Base-by-base conservation (phyloP, 805 yeast genomes). In the Zygosaccharomyces bisporus region DNA sequence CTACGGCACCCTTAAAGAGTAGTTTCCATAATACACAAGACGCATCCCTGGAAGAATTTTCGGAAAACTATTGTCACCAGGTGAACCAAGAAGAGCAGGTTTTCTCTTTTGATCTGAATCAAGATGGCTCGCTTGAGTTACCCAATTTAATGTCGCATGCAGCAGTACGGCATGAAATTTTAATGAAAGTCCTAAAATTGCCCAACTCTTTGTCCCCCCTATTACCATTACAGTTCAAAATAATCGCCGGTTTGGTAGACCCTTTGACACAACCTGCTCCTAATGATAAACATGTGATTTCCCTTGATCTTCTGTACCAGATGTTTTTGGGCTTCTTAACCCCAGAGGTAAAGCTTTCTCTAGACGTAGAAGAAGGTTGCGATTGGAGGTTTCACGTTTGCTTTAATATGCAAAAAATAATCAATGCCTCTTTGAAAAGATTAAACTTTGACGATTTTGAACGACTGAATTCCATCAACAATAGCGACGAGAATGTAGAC, bases 211-310 rank as follows among this genome's bases (percentile, higher is more conserved):
- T 47, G 7, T 44, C 55, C 2, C 63, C 65, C 14, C 41, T 59
- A 13, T 31, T 60, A 20, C 17, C 41, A 13, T 33, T 45, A 8
- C 62, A 57, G 40, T 62, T 60, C 40, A 47, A 50, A 4, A 51
- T 64, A 0, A 41, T 76, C 2, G 60, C 74, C 2, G 56, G 69
- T 0, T 51, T 77, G 38, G 68, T 70, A 6, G 90, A 84, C 58
- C 87, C 89, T 2, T 68, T 74, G 53, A 80, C 89, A 1, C 87
- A 82, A 53, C 89, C 93, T 0, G 72, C 74, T 20, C 85, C 81
- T 32, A 72, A 71, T 18, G 83, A 79, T 44, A 61, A 66, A 9
- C 64, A 69, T 43, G 66, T 80, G 1, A 66, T 81, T 13, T 81
- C 87, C 7, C 59, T 81, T 5, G 80, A 79, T 48, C 57, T 73